Base-by-base conservation (phyloP, 2,329 filamentous ascomycete genomes). In the Fusarium abutilonis region DNA sequence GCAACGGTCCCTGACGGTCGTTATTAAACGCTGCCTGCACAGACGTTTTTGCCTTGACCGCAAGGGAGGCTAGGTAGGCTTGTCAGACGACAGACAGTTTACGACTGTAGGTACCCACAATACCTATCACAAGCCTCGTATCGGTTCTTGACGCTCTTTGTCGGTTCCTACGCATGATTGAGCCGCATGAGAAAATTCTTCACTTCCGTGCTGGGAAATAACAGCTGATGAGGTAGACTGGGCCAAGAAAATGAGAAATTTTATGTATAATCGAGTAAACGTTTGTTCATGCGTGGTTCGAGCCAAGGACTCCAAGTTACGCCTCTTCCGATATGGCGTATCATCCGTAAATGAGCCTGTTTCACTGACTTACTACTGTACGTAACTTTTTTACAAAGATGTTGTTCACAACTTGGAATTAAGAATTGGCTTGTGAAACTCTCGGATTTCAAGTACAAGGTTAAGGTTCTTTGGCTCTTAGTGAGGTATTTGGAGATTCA, bases 1-100 rank as follows among this genome's bases (percentile, higher is more conserved):
- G 55, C 44, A 42, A 64, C 61, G 57, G 62, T 45, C 31, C 57
- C 48, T 54, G 52, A 63, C 52, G 52, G 44, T 65, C 48, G 17
- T 56, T 52, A 42, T 54, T 51, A 52, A 62, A 65, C 44, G 61
- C 52, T 50, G 21, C 15, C 44, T 40, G 50, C 50, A 34, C 13
- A 13, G 13, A 14, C 31, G 31, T 6, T 14, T 34, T 14, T 47
- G 31, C 19, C 29, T 55, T 28, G 42, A 36, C 48, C 35, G 51
- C 26, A 17, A 50, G 46, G 44, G 19, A 19, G 19, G 19, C 19
- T 8, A 26, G 8, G 4, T 3, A 26, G 23, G 23, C 23, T 8
- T 32, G 34, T 26, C 11, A 58, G 50, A 45, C 61, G 48, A 47
- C 46, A 45, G 36, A 58, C 29, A 51, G 61, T 26, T 26, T 26